A percentile compares a stretch with the other conserved stretches of the same genome.
Conservation (phyloP, 805 yeast genomes). For the Ogataea saltuana region DNA sequence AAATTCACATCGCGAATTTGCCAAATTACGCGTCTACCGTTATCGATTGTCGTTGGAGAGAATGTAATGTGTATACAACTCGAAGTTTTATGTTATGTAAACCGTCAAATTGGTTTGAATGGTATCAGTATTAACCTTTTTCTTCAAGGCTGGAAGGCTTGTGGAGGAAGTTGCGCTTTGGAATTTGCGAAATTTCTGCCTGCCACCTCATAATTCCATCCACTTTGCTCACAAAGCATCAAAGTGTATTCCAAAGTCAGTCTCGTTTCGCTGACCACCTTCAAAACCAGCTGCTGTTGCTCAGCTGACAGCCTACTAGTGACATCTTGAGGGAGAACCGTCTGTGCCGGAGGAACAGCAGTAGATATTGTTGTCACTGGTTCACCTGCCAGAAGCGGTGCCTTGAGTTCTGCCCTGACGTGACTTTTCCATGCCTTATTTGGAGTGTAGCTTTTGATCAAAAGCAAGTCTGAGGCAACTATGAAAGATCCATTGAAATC, state of each 20-base stretch:
- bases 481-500: slow-evolving; percentile 68
- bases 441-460: slow-evolving; percentile 61
- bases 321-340: slow-evolving; percentile 54
- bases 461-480: slow-evolving; percentile 84
- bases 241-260: slow-evolving; percentile 76
- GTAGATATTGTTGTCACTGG: background rate
- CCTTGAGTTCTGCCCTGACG: slow-evolving; percentile 10
- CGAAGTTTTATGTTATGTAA: no score
- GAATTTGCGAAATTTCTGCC: slow-evolving; percentile 69
- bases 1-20: no score
- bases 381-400: background rate
- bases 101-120: no score
- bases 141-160: slow-evolving; percentile 43
- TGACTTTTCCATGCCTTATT: slow-evolving; percentile 53
- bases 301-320: slow-evolving; percentile 48
- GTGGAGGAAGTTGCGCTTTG: slow-evolving; percentile 51
- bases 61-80: no score
- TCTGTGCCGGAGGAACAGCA: background rate
- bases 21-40: no score
- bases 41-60: no score
- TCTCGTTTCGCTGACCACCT: slow-evolving; percentile 69
- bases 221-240: slow-evolving; percentile 84
- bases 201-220: slow-evolving; percentile 76
- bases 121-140: no score
- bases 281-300: slow-evolving; percentile 66